Evolutionary conservation across 2,329 filamentous ascomycete genomes (phyloP), one percentile per base, ranked within the genome.

Genomic region (Aureobasidium vineae): DNA sequence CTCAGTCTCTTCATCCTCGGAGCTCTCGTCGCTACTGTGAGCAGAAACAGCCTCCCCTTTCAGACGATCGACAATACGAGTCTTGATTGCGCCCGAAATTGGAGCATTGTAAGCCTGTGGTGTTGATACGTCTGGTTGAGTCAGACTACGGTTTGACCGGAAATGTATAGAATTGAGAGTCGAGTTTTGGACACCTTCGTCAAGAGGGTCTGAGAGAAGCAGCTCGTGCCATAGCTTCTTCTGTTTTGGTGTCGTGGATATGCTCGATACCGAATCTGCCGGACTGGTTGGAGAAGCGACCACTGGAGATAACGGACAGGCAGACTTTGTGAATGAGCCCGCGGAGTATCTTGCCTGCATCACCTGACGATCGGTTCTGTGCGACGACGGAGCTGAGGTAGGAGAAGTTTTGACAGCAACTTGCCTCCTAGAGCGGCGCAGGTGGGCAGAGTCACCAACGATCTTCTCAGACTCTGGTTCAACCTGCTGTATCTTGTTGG

Each of bases 21-120:
- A 67, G 54, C 67, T 68, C n/a, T 71, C 68, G 4, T 65, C 63
- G 41, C 72, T 72, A 21, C 67, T 68, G 13, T 68, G 64, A 23
- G 47, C 66, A 23, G 6, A 49, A 10, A 66, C 53, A n/a, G 69
- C 69, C 16, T 72, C 71, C 8, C 74, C 73, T 69, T 73, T 76
- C 31, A 77, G 64, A 6, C 73, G 73, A 69, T 77, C 75, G 2
- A 76, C 74, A 16, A 76, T 66, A 49, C 72, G 71, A 10, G 70
- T 68, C n/a, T 71, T 71, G 21, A 11, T 11, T 36, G 28, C n/a
- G 16, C 19, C 26, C 23, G 40, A 23, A 28, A 5, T 8, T 3
- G 19, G 28, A 38, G 31, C 10, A 3, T 26, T 11, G 15, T 16
- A 16, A 16, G 43, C 28, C 19, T 61, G 26, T 5, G 31, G 11